A percentile compares a stretch with the other conserved stretches of the same genome.
phyloP scores from a whole-genome alignment of 2,329 filamentous ascomycete species.

The Cadophora sp. region DNA sequence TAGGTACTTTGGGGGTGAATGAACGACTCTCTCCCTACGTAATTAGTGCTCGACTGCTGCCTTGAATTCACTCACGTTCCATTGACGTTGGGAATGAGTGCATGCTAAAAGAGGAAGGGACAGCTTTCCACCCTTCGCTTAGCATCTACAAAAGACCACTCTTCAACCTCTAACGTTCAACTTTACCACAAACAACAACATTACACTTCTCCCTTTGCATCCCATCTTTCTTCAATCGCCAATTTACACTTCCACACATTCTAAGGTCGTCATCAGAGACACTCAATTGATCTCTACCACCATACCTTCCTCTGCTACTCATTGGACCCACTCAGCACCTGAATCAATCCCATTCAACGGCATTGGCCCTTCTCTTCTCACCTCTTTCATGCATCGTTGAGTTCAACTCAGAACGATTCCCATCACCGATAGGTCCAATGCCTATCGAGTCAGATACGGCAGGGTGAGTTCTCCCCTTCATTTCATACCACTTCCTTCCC shows the following conservation, averaged over 20 bases:
- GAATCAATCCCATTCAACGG: not conserved
- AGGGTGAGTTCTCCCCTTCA: not conserved
- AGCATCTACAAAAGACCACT: conserved; percentile 1
- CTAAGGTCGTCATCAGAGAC: not conserved
- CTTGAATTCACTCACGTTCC: no score
- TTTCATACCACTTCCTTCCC: not conserved
- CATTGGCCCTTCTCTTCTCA: not conserved
- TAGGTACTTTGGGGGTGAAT: no score
- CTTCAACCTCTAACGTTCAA: not conserved
- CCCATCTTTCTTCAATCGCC: not conserved
- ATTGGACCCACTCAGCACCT: not conserved
- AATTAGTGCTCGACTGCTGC: no score
- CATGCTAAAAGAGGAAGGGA: not conserved
- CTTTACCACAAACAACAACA: not conserved
- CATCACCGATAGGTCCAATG: not conserved
- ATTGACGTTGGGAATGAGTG: not conserved
- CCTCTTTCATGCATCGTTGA: not conserved
- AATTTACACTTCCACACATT: not conserved
- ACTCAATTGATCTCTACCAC: not conserved
- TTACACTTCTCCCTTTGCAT: not conserved
- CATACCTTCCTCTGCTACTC: not conserved
- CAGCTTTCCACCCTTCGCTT: not conserved
- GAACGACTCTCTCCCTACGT: no score
- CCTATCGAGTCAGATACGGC: not conserved
- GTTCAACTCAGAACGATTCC: not conserved